Base-by-base conservation (phyloP, 2,329 filamentous ascomycete species). In the Cercospora canescens region DNA sequence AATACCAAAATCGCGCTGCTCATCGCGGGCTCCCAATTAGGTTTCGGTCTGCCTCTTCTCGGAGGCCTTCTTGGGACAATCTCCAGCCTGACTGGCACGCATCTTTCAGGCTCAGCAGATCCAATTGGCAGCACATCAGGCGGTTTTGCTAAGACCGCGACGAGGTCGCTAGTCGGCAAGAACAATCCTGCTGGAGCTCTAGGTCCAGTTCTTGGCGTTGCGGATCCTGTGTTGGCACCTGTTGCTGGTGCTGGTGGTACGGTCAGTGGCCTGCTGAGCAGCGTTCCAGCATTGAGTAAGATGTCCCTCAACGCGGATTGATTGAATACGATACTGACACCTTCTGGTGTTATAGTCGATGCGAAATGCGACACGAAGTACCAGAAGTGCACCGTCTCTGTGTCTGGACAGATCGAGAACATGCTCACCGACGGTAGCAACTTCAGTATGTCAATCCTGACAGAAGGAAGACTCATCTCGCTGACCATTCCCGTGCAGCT, bases 321-420 rank as follows among this genome's bases (percentile, higher is more conserved):
- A 16, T 30, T 30, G 16, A 11, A 18, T 14, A 48, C 6, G 11
- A 14, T 41, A 12, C 48, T 61, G 14, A 61, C 57, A 24, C 12
- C 9, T 21, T 11, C 26, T 6, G 26, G 37, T 16, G 2, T 12
- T 30, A 28, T 34, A 65, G 58, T 65, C 30, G 35, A 62, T 24
- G 52, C 62, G 4, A 61, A 58, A 54, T 67, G 66, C 54, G 56
- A 57, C 45, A 35, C 32, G 16, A 24, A 30, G 21, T 60, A 30
- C 45, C 58, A 54, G 55, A 67, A 65, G 54, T 67, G 66, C 55
- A 67, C 63, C 11, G 58, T 67, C 7, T 57, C 66, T 21, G 21
- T 65, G 3, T 64, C 55, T n/a, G 66, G 66, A 26, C 32, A 59
- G 28, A 65, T 67, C 34, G 48, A 62, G 35, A 57, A 67, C 12